Conservation (phyloP, 2,329 filamentous ascomycete genomes). For the Cordyceps militaris region DNA sequence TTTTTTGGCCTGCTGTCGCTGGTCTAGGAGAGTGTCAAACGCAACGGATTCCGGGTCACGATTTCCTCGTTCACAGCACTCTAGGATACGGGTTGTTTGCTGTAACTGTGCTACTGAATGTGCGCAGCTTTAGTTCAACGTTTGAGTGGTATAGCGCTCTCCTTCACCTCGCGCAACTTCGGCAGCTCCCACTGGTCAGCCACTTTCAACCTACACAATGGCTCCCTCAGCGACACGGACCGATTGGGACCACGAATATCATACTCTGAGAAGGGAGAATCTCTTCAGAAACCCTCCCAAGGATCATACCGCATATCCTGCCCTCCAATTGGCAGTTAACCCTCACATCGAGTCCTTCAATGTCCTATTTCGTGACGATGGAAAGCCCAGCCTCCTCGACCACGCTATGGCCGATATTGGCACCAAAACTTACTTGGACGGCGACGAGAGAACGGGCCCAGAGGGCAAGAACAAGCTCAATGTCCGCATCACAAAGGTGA, state of each 20-base stretch:
- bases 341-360: conserved; percentile 97
- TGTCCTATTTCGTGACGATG: conserved; percentile 69
- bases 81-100: too few relatives aligned
- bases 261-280: conserved; percentile 77
- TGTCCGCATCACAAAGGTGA: conserved; percentile 73
- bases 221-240: conserved; percentile 53
- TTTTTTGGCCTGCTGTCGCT: too few relatives aligned
- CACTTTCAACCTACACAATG: conserved; percentile 34
- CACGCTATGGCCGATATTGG: conserved; percentile 84
- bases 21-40: neutral
- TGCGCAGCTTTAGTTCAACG: neutral
- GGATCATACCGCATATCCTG: conserved; percentile 81
- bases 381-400: conserved; percentile 52
- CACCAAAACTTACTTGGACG: conserved; percentile 79
- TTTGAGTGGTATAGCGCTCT: neutral
- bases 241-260: conserved; percentile 77
- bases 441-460: conserved; percentile 55
- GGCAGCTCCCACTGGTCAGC: neutral
- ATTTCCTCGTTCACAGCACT: too few relatives aligned
- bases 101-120: too few relatives aligned
- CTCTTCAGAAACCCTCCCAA: conserved; percentile 85
- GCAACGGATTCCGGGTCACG: neutral
- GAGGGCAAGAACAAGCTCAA: conserved; percentile 65
- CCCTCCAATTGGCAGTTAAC: conserved; percentile 75
- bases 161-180: neutral